These are phyloP conservation scores for Cetraspora pellucida DNA, from an alignment of 192 early-diverging fungal genomes.

Conservation along the genomic window DNA sequence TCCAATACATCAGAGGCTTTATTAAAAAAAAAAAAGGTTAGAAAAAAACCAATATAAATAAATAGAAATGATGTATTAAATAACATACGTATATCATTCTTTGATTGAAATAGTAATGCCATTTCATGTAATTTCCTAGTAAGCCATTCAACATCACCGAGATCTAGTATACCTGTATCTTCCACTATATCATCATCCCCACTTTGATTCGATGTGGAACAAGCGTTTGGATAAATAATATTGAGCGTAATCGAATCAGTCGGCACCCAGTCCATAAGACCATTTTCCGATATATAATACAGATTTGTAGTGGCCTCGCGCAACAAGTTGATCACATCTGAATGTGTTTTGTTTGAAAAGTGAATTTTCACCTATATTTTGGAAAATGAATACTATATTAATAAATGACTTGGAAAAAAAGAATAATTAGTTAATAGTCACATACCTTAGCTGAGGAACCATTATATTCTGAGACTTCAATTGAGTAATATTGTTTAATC, in stretches of 20 bases:
- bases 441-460: neutral
- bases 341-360: neutral
- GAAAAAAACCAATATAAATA: too few species aligned
- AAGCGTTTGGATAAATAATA: conserved; percentile 7
- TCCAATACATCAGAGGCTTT: conserved; percentile 4
- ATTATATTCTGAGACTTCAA: conserved; percentile 15
- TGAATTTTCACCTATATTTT: conserved; percentile 1
- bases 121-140: conserved; percentile 4
- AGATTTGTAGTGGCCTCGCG: neutral
- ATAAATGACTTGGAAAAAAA: neutral
- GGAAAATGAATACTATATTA: neutral
- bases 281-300: neutral
- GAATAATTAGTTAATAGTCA: too few species aligned
- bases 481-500: neutral
- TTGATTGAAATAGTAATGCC: conserved; percentile 16
- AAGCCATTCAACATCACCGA: conserved; percentile 5
- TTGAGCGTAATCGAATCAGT: neutral
- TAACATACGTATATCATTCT: neutral
- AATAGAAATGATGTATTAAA: too few species aligned
- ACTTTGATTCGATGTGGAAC: neutral
- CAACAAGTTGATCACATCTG: neutral
- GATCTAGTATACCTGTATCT: neutral
- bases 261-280: conserved; percentile 14
- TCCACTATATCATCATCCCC: neutral
- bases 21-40: too few species aligned